These are phyloP conservation scores for Achaetomium macrosporum DNA, from an alignment of 2,329 filamentous ascomycete genomes.

Conservation along the genomic window DNA sequence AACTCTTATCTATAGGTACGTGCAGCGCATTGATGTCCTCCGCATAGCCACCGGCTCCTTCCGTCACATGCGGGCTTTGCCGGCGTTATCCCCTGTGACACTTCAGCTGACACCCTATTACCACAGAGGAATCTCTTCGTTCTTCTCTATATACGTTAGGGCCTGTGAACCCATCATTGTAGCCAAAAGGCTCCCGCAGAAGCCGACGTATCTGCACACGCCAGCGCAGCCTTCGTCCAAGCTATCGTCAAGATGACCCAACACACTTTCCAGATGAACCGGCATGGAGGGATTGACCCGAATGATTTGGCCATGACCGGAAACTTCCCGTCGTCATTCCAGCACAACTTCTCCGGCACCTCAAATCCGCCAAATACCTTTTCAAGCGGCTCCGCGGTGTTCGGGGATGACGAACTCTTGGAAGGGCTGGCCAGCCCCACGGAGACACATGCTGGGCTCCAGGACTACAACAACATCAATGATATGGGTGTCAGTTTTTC, in stretches of 20 bases:
- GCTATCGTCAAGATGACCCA: constrained; percentile 4
- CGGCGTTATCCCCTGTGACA: not conserved
- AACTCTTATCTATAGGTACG: constrained; percentile 11
- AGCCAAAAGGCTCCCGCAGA: not conserved
- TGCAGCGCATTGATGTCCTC: not conserved
- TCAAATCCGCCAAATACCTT: constrained; percentile 64
- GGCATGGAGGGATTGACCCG: constrained; percentile 66
- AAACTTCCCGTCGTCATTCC: constrained; percentile 55
- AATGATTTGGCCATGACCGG: constrained; percentile 71
- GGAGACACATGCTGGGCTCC: constrained; percentile 46
- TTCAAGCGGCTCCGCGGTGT: constrained; percentile 69
- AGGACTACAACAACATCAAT: constrained; percentile 51
- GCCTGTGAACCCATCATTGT: not conserved
- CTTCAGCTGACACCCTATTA: not conserved
- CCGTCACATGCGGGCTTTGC: not conserved
- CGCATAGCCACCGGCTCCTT: constrained; percentile 2
- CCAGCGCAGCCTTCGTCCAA: not conserved
- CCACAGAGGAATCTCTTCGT: no score
- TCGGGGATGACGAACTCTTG: constrained; percentile 82
- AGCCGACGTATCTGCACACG: not conserved
- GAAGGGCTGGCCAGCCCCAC: constrained; percentile 61
- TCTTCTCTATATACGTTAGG: no score
- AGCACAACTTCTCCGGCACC: constrained; percentile 51
- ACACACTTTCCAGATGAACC: constrained; percentile 46
- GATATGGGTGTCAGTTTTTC: constrained; percentile 52